Evolutionary conservation across 1,284 basidiomycete genomes (phyloP).

Genomic region (Apiotrichum siamense): DNA sequence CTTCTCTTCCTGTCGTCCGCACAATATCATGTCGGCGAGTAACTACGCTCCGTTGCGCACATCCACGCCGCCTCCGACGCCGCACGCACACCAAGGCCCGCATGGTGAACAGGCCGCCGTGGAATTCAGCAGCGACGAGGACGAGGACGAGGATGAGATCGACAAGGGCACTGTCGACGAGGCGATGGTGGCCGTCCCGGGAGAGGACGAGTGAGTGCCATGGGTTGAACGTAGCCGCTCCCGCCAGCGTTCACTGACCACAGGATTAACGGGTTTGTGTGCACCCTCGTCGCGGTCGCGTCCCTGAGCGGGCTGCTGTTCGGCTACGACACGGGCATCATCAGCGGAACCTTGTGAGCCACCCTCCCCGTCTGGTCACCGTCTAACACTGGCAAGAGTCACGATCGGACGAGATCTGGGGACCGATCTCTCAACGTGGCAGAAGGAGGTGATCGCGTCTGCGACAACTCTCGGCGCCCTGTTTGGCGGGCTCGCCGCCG

Average conservation of each 20-base stretch:
- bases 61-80: too few relatives aligned
- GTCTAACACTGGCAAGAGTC: conserved; percentile 43
- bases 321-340: conserved; percentile 70
- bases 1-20: too few relatives aligned
- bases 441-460: conserved; percentile 76
- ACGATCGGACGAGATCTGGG: conserved; percentile 66
- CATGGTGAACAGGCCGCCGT: too few relatives aligned
- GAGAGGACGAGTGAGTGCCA: conserved; percentile 24
- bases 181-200: conserved; percentile 21
- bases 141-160: neutral
- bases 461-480: conserved; percentile 73
- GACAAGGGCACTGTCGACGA: conserved; percentile 20
- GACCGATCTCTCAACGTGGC: conserved; percentile 55
- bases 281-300: conserved; percentile 29
- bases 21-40: too few relatives aligned
- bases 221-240: neutral
- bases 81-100: too few relatives aligned
- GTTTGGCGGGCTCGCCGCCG: conserved; percentile 64
- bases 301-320: conserved; percentile 68
- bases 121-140: too few relatives aligned
- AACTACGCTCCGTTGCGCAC: too few relatives aligned
- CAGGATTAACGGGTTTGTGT: conserved; percentile 33
- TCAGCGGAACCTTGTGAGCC: conserved; percentile 51
- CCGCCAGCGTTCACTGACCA: too few relatives aligned
- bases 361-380: conserved; percentile 51